Conservation (phyloP, 2,329 filamentous ascomycete species). For the Hypoxylon sp. region DNA sequence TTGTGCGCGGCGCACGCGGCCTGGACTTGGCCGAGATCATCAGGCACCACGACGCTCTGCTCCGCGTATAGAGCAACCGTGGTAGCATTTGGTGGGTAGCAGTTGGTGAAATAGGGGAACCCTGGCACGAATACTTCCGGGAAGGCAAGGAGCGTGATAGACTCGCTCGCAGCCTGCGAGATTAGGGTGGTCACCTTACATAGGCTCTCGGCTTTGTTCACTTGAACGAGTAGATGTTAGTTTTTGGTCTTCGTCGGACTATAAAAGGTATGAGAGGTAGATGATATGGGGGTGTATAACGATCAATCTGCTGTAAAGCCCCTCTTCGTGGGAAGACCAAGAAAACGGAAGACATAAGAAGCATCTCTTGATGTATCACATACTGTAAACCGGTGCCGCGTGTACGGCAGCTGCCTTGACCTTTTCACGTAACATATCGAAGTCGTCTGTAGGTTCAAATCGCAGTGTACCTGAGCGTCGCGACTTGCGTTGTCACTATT, state of each 20-base stretch:
- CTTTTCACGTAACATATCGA: slow-evolving; percentile 24
- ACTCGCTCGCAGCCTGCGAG: slow-evolving; percentile 16
- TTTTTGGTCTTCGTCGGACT: no score
- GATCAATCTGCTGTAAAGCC: not conserved
- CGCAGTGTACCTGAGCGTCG: not conserved
- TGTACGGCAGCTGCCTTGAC: slow-evolving; percentile 32
- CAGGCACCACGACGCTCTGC: slow-evolving; percentile 28
- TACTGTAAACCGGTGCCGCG: slow-evolving; percentile 29
- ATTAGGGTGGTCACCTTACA: slow-evolving; percentile 28
- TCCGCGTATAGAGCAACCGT: slow-evolving; percentile 24
- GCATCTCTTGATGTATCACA: not conserved
- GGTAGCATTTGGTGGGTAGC: slow-evolving; percentile 26
- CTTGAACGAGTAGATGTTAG: not conserved
- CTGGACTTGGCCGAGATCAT: slow-evolving; percentile 22
- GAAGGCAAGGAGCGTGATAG: slow-evolving; percentile 32
- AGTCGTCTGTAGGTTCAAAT: not conserved
- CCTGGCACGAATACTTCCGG: slow-evolving; percentile 36
- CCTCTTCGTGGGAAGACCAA: not conserved
- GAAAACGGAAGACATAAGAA: not conserved
- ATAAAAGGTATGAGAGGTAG: no score
- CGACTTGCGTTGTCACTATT: not conserved
- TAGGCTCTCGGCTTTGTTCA: slow-evolving; percentile 34
- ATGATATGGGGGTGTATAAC: not conserved
- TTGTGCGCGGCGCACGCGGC: slow-evolving; percentile 19
- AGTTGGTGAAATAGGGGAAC: slow-evolving; percentile 35